phyloP scores from a whole-genome alignment of 2,329 filamentous ascomycete genomes.

The Sporothrix humicola region DNA sequence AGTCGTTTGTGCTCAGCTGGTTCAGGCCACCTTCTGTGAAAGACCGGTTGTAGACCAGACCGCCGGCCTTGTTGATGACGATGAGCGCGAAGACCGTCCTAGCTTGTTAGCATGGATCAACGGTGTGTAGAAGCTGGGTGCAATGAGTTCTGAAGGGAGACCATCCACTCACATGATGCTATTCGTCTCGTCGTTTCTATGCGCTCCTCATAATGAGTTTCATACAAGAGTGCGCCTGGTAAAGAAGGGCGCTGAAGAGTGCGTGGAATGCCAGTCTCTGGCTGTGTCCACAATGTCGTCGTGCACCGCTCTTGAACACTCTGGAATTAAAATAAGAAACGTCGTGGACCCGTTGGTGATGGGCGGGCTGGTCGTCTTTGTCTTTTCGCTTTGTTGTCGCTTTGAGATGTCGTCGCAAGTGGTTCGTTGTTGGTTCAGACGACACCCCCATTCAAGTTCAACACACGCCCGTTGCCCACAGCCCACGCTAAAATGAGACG shows the following conservation, averaged over 20 bases:
- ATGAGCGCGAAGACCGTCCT: conserved; percentile 96
- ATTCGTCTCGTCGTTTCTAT: conserved; percentile 30
- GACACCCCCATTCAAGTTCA: neutral
- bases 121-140: neutral
- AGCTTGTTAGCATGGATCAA: conserved; percentile 5
- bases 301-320: no score
- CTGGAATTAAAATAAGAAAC: no score
- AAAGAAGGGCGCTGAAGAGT: neutral
- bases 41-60: conserved; percentile 92
- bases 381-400: conserved; percentile 6
- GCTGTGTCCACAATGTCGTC: neutral
- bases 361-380: neutral
- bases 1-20: conserved; percentile 93
- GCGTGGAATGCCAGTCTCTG: conserved; percentile 6
- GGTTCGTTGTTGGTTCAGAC: neutral
- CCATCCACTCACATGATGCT: conserved; percentile 31
- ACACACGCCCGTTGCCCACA: neutral
- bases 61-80: conserved; percentile 98
- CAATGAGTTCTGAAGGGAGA: neutral
- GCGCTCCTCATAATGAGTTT: conserved; percentile 27
- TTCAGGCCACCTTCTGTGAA: conserved; percentile 85
- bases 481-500: conserved; percentile 15
- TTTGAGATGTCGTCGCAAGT: conserved; percentile 21
- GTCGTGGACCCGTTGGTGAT: neutral
- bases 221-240: conserved; percentile 9